phyloP scores from a whole-genome alignment of 192 early-diverging fungal genomes.

The Linnemannia zychae region DNA sequence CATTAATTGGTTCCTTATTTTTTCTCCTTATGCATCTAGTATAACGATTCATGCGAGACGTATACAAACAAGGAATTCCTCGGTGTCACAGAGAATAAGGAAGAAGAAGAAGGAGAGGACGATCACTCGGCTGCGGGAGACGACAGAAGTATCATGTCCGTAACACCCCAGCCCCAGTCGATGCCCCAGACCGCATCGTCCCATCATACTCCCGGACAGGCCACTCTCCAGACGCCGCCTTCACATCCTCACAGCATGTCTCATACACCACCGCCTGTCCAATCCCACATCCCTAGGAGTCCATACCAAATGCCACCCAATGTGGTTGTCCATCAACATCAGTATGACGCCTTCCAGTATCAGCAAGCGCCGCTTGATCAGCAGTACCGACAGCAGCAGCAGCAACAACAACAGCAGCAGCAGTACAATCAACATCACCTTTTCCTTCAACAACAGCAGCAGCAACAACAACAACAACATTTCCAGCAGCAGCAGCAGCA shows the following conservation, averaged over 20 bases:
- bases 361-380: constrained; percentile 38
- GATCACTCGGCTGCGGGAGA: constrained; percentile 43
- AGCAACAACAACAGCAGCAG: constrained; percentile 27
- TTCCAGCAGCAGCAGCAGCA: constrained; percentile 29
- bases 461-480: constrained; percentile 28
- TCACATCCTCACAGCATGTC: constrained; percentile 31
- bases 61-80: constrained; percentile 56
- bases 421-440: constrained; percentile 30
- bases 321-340: constrained; percentile 40
- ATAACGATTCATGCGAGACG: constrained; percentile 54
- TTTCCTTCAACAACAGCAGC: constrained; percentile 32
- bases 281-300: constrained; percentile 30
- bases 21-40: constrained; percentile 22
- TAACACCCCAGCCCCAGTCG: constrained; percentile 50
- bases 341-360: constrained; percentile 42
- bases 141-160: constrained; percentile 50
- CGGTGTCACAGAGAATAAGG: constrained; percentile 35
- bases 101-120: constrained; percentile 48
- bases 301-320: constrained; percentile 53
- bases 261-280: constrained; percentile 37
- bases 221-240: constrained; percentile 46
- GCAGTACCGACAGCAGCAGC: constrained; percentile 47
- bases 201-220: constrained; percentile 50
- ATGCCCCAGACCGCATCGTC: constrained; percentile 15
- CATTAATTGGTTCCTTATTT: constrained; percentile 1